Conservation (phyloP, 1,139 yeast species). For the Hyphopichia wangnamkhiaoensis region DNA sequence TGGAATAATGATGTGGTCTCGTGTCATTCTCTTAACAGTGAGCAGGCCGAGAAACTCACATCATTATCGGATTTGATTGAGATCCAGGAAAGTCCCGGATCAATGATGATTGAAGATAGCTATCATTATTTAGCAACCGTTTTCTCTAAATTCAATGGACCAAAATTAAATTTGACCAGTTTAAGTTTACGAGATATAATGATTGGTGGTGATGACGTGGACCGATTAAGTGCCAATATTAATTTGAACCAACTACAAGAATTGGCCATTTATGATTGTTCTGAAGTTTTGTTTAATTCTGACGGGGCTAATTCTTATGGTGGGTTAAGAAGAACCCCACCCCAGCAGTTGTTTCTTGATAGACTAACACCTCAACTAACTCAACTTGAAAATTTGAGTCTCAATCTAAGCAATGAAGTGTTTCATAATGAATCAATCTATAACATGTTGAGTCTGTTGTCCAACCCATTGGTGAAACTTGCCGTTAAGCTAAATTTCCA, state of each 20-base stretch:
- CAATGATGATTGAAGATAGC: conserved; percentile 10
- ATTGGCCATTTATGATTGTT: conserved; percentile 21
- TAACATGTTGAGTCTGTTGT: conserved; percentile 10
- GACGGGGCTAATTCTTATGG: neutral
- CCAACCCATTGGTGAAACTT: conserved; percentile 11
- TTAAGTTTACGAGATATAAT: conserved; percentile 19
- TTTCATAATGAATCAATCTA: conserved; percentile 15
- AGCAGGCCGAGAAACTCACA: conserved; percentile 4
- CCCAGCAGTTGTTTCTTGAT: conserved; percentile 12
- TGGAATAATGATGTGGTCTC: neutral
- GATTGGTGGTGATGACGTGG: conserved; percentile 15
- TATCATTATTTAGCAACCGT: conserved; percentile 1
- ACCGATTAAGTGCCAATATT: conserved; percentile 12
- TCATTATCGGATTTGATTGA: conserved; percentile 15
- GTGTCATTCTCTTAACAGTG: neutral
- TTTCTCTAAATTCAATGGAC: neutral
- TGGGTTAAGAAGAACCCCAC: conserved; percentile 13
- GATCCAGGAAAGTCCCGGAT: conserved; percentile 12
- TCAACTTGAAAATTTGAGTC: conserved; percentile 14
- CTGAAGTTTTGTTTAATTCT: conserved; percentile 17
- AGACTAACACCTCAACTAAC: conserved; percentile 9
- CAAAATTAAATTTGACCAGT: conserved; percentile 11
- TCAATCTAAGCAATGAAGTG: conserved; percentile 20
- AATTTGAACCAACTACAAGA: conserved; percentile 15
- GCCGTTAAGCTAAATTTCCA: conserved; percentile 16